Evolutionary conservation across 192 early-diverging fungal species (phyloP).

Genomic region (Backusella sp.): DNA sequence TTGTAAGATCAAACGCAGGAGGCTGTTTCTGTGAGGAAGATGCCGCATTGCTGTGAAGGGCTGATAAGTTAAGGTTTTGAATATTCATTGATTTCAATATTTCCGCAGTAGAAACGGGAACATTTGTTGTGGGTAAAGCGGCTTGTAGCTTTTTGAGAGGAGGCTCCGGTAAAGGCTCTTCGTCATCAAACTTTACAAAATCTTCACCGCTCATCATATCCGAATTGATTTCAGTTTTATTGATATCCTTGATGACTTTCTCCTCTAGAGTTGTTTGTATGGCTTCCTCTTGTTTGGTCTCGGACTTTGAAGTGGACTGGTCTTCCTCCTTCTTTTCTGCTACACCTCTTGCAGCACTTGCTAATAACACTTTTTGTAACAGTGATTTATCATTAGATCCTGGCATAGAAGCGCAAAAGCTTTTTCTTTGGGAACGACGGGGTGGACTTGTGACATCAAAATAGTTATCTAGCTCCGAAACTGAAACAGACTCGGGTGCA

Average conservation of each 20-base stretch:
- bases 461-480: constrained; percentile 37
- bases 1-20: constrained; percentile 20
- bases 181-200: constrained; percentile 33
- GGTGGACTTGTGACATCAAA: constrained; percentile 2
- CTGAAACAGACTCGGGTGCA: constrained; percentile 36
- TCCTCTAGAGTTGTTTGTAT: constrained; percentile 25
- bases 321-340: neutral
- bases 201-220: constrained; percentile 14
- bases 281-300: constrained; percentile 23
- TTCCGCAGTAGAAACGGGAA: constrained; percentile 17
- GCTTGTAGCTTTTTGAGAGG: constrained; percentile 4
- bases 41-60: constrained; percentile 24
- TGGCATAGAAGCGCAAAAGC: neutral
- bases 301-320: neutral
- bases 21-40: constrained; percentile 13
- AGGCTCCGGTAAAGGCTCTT: constrained; percentile 10
- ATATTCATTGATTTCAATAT: constrained; percentile 30
- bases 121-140: neutral
- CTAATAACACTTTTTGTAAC: constrained; percentile 30
- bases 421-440: constrained; percentile 7
- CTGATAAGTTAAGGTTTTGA: constrained; percentile 26
- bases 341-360: constrained; percentile 21
- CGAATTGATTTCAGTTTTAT: constrained; percentile 17
- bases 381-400: constrained; percentile 23
- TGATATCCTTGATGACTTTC: constrained; percentile 28